Evolutionary conservation across 208 protist species (phyloP), one percentile per base, ranked within the genome.

Genomic region (Novymonas esmeraldas): DNA sequence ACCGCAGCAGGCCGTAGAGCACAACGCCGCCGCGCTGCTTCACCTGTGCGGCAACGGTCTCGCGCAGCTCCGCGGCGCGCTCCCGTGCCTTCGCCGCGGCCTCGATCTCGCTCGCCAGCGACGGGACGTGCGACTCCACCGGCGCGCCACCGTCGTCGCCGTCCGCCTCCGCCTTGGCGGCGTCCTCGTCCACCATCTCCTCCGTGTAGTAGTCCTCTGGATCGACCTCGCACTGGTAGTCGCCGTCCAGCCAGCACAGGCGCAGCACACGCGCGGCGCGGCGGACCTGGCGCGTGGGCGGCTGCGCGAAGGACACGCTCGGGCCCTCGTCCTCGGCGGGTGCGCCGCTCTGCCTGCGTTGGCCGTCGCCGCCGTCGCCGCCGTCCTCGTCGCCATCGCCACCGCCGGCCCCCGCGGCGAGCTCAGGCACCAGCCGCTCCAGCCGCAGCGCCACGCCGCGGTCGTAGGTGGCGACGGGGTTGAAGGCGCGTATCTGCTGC

Each of bases 381-480:
- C 31, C 57, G 16, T 61, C 45, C 39, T 56, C 71, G 13, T 34
- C 24, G 33, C 38, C 52, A 1, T 69, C 65, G 3, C 59, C 64
- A 28, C 69, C 78, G 52, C 28, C 58, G 48, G 20, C 22, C 26
- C 59, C 52, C 11, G 29, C 73, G 29, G 51, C 78, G 56, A 54
- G 36, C 58, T 44, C 64, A 49, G 70, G 51, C 33, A 80, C 66
- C 1, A 74, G 42, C 0, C 57, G 33, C 68, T 87, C 84, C n/a
- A 93, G 57, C 54, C 74, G 75, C 45, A 90, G 62, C 38, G 80
- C 74, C 11, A 76, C 44, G 13, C 58, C 29, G 39, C 76, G 68
- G 39, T 85, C 70, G 71, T 95, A 95, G 5, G 73, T 73, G 18
- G 76, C 83, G 10, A 93, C 74, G 2, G 93, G 93, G 74, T 94